Base-by-base conservation (phyloP, 2,329 filamentous ascomycete species). In the Aureobasidium namibiae region DNA sequence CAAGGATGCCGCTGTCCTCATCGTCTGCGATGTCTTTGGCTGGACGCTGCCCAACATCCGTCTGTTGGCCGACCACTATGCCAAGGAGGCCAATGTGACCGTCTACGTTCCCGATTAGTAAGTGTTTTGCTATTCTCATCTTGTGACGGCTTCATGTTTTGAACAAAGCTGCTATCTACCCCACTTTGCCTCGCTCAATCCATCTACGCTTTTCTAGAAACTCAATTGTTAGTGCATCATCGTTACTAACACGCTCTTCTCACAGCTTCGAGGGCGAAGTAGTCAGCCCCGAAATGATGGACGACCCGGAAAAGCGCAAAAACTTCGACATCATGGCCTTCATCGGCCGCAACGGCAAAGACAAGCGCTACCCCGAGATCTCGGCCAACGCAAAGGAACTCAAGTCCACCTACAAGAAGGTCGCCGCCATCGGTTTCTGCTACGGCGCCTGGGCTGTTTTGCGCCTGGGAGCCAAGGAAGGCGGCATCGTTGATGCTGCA, bases 401-500 rank as follows among this genome's bases (percentile, higher is more conserved):
- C 48, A 66, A 70, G 3, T 48, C 60, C 10, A 64, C 69, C 56
- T 68, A 74, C 63, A 62, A 64, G 5, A 73, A 69, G 36, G 61
- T 79, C 11, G 78, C 69, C 3, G 78, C 76, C 0, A 67, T 79
- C 2, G 79, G 79, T 1, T 81, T 72, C 63, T 81, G 79, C 68
- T 81, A 74, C 56, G 79, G 79, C 14, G 78, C 77, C 6, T 82
- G 79, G 80, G 79, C 75, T 0, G 70, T 70, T 3, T 75, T 80
- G 59, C 74, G 75, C 1, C 73, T 82, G 0, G 80, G 72, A 0
- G 70, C 74, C 1, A 74, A 75, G 60, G 69, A 67, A 13, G 61
- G 71, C n/a, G 44, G 59, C 11, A 67, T 81, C 2, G 73, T 81
- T 5, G 78, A 81, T 60, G 75, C 70, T 63, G 70, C 80, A 38